Conservation (phyloP, 805 yeast genomes). For the Candida quercuum region DNA sequence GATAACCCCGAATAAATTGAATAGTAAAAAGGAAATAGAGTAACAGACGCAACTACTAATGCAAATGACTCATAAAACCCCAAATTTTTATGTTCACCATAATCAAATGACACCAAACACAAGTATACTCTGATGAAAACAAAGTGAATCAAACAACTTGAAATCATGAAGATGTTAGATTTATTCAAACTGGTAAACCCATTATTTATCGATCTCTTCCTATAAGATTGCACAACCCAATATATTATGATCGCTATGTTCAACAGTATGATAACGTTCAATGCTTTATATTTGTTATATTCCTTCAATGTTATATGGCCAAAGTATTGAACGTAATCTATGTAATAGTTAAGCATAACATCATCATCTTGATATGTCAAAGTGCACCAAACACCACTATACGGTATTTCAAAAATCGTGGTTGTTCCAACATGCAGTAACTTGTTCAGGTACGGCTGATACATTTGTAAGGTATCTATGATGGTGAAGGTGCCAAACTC, state of each 20-base stretch:
- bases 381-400: conserved; percentile 7
- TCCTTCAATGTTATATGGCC: conserved; percentile 3
- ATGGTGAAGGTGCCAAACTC: conserved; percentile 3
- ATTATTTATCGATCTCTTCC: too few species aligned
- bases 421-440: not conserved
- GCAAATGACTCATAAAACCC: too few species aligned
- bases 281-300: not conserved
- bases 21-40: too few species aligned
- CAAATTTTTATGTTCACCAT: too few species aligned
- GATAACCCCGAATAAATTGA: too few species aligned
- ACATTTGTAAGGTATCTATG: not conserved
- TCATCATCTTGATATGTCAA: conserved; percentile 8
- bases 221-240: too few species aligned
- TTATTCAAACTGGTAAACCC: not conserved
- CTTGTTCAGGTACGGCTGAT: not conserved
- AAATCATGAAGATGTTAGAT: not conserved
- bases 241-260: too few species aligned
- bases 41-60: too few species aligned
- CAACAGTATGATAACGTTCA: too few species aligned
- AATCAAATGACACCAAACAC: not conserved
- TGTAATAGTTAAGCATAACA: not conserved
- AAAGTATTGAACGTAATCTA: conserved; percentile 2
- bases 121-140: not conserved
- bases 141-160: not conserved
- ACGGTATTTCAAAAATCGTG: not conserved